These are phyloP conservation scores for Pseudonitzschia delicatissima DNA, from an alignment of 108 stramenopile species.

Conservation along the genomic window DNA sequence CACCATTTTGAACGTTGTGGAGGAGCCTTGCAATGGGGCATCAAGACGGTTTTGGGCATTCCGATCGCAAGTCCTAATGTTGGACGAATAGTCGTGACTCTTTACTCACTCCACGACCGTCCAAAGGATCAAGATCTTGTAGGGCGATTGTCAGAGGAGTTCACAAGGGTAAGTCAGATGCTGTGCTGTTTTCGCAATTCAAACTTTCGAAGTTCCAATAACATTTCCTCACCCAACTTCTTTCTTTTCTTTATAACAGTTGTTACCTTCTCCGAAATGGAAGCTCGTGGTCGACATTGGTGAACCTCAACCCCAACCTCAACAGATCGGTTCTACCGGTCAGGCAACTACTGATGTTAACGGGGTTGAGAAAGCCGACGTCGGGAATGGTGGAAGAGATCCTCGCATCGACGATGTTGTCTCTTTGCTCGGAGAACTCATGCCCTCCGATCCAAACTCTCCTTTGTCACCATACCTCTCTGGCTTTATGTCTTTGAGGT, in stretches of 20 bases:
- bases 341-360: slow-evolving; percentile 5
- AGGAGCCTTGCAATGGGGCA: slow-evolving; percentile 82
- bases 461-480: slow-evolving; percentile 62
- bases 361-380: slow-evolving; percentile 22
- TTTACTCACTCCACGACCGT: slow-evolving; percentile 79
- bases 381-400: slow-evolving; percentile 27
- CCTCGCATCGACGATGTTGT: slow-evolving; percentile 62
- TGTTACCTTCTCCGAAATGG: slow-evolving; percentile 84
- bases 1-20: slow-evolving; percentile 81
- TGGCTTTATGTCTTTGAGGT: slow-evolving; percentile 81
- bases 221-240: no score
- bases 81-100: slow-evolving; percentile 72
- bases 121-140: slow-evolving; percentile 75
- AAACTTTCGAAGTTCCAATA: background rate
- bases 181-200: background rate
- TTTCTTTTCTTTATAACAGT: slow-evolving; percentile 23
- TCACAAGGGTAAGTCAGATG: slow-evolving; percentile 52
- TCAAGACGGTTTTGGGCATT: slow-evolving; percentile 79
- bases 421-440: slow-evolving; percentile 77
- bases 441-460: slow-evolving; percentile 79
- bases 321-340: background rate
- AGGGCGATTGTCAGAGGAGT: slow-evolving; percentile 61
- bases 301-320: slow-evolving; percentile 22
- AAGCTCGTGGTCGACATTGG: slow-evolving; percentile 87
- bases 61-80: slow-evolving; percentile 80